Evolutionary conservation across 768 basidiomycete species (phyloP), one percentile per base, ranked within the genome.

Genomic region (Cytidiella melzeri): DNA sequence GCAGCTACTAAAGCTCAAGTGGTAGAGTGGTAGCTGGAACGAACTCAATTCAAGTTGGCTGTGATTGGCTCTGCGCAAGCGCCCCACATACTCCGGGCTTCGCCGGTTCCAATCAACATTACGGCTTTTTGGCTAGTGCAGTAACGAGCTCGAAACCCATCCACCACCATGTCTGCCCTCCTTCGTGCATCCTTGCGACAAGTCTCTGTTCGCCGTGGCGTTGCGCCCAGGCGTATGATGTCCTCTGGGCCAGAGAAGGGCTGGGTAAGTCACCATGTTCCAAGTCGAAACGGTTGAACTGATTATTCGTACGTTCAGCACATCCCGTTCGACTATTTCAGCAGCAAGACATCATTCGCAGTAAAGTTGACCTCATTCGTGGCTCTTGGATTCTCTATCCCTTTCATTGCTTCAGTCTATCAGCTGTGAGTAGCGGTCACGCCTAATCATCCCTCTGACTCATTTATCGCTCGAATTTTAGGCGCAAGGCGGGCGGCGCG

Each of bases 351-450:
- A 25, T 24, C 53, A 11, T 69, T 64, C 48, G 81, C 63, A 4
- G 41, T 67, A 43, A 84, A 81, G 65, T 53, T 81, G 45, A 53
- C 61, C 21, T 46, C 62, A 5, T 80, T 70, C 65, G 71, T 89
- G 48, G 42, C 63, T 12, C 51, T 69, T 11, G 87, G 85, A 11
- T 85, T 87, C 64, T 64, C 74, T 49, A 77, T 88, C 53, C 87
- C 87, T 23, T 81, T 89, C 64, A 55, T 74, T 47, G 85, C 84
- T 4, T 69, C 77, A 4, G 64, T 60, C 34, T 79, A 73, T 60
- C 85, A 87, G 64, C 54, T 89, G 87, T 89, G 57, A 55, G 87
- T 70, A 18, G 44, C 19, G 11, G 18, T 27, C 27, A 19, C 45
- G 26, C 43, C 30, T 34, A 15, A 34, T 34, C 15, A 34, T 15